Percentiles rank a stretch among this genome's conserved stretches.
These are phyloP conservation scores for Cytospora paraplurivora DNA, from an alignment of 2,329 filamentous ascomycete species.

Conservation along the genomic window DNA sequence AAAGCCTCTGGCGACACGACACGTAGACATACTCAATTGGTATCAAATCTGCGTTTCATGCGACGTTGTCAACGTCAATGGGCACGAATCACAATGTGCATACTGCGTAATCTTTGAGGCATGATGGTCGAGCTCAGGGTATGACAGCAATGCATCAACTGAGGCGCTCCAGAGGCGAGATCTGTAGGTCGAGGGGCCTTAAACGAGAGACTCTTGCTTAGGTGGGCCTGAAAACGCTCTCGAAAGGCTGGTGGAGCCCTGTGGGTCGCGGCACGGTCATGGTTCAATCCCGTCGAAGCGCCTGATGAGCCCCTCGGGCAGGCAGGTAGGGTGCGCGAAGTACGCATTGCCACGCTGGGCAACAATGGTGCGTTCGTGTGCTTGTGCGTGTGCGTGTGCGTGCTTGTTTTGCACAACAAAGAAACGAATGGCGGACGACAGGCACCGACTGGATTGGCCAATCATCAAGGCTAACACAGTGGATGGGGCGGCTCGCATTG, in stretches of 20 bases:
- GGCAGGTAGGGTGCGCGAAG: not conserved
- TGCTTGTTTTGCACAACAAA: constrained; percentile 7
- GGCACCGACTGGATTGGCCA: constrained; percentile 11
- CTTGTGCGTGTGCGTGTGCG: not conserved
- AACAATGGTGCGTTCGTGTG: not conserved
- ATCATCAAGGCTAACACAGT: constrained; percentile 18
- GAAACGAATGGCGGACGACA: constrained; percentile 13
- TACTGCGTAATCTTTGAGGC: constrained; percentile 19
- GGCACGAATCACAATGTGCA: not conserved
- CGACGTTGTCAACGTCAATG: constrained; percentile 18
- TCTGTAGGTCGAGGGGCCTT: constrained; percentile 13
- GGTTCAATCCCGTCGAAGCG: not conserved
- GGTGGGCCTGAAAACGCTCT: constrained; percentile 4
- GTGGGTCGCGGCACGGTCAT: constrained; percentile 6
- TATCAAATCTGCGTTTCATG: constrained; percentile 3
- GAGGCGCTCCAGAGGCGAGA: constrained; percentile 8
- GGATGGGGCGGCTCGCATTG: constrained; percentile 10
- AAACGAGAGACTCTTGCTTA: not conserved
- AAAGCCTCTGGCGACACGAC: not conserved
- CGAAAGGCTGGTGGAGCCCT: not conserved
- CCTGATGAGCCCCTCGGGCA: not conserved
- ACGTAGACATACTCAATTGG: constrained; percentile 4
- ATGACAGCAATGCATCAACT: constrained; percentile 16
- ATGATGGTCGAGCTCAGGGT: constrained; percentile 2
- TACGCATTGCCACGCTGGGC: constrained; percentile 21